phyloP scores from a whole-genome alignment of 495 filamentous ascomycete genomes.

The Lasiosphaeria ovina region DNA sequence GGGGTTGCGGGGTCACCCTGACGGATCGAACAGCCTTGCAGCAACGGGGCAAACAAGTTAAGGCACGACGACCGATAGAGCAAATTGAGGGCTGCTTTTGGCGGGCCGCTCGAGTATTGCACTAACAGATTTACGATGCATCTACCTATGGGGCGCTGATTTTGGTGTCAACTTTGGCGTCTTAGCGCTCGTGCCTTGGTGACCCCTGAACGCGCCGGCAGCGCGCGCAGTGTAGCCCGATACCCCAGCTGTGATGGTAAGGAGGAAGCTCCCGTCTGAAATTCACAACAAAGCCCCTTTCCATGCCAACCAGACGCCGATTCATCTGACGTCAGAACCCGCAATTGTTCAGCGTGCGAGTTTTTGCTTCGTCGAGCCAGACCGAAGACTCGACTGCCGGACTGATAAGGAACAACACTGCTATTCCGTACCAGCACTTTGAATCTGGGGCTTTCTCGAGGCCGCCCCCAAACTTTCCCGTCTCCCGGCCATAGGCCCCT shows the following conservation, averaged over 20 bases:
- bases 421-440: no score
- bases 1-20: constrained; percentile 23
- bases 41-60: no score
- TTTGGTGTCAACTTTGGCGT: neutral
- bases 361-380: neutral
- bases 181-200: constrained; percentile 20
- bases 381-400: neutral
- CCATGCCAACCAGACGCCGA: neutral
- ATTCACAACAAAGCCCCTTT: constrained; percentile 16
- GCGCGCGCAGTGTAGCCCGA: constrained; percentile 20
- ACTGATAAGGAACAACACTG: no score
- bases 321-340: neutral
- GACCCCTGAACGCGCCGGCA: constrained; percentile 4
- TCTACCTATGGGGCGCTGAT: neutral
- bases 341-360: neutral
- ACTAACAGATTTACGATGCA: neutral
- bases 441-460: no score
- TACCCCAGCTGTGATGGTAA: constrained; percentile 8
- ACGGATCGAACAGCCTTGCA: no score
- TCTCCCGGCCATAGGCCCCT: no score
- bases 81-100: no score
- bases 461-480: no score
- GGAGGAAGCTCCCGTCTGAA: constrained; percentile 1
- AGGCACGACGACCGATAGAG: no score
- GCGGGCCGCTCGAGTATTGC: neutral